These are phyloP conservation scores for Urtica urens DNA, from an alignment of 306 rosid species.

Conservation along the genomic window DNA sequence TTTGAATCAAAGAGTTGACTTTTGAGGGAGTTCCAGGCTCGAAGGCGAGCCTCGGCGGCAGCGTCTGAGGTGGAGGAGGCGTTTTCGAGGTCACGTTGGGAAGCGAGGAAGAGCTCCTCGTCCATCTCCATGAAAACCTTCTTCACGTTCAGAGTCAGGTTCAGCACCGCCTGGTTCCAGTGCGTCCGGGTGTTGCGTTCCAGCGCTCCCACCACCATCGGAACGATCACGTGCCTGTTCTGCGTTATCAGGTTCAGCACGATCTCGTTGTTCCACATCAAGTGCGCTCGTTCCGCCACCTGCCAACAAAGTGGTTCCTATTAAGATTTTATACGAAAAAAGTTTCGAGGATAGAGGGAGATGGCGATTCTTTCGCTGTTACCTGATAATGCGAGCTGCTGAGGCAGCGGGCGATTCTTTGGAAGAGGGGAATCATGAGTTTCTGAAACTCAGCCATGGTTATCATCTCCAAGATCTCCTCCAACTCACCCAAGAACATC, in stretches of 20 bases:
- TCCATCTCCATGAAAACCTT: constrained; percentile 80
- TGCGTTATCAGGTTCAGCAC: constrained; percentile 59
- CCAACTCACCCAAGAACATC: constrained; percentile 90
- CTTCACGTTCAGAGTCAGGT: constrained; percentile 67
- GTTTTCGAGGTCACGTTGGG: constrained; percentile 71
- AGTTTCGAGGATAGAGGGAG: too few relatives aligned
- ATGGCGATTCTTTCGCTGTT: too few relatives aligned
- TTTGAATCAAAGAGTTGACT: too few relatives aligned
- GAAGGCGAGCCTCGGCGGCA: constrained; percentile 65
- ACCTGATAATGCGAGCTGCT: constrained; percentile 95
- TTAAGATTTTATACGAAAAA: too few relatives aligned
- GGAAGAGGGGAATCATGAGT: constrained; percentile 73
- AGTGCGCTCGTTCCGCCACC: constrained; percentile 96
- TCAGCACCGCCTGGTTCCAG: constrained; percentile 95
- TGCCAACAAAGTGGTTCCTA: constrained; percentile 20
- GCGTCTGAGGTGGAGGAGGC: constrained; percentile 34
- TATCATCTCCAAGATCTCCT: constrained; percentile 89
- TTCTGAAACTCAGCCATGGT: constrained; percentile 77
- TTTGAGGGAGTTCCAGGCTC: constrained; percentile 85
- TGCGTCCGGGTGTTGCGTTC: constrained; percentile 66
- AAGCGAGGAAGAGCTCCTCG: constrained; percentile 60
- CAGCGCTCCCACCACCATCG: constrained; percentile 79
- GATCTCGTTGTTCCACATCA: constrained; percentile 93
- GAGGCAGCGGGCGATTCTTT: constrained; percentile 59
- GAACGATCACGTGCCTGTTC: constrained; percentile 77